Evolutionary conservation across 2,329 filamentous ascomycete species (phyloP).

Genomic region (Parastagonospora avenae): DNA sequence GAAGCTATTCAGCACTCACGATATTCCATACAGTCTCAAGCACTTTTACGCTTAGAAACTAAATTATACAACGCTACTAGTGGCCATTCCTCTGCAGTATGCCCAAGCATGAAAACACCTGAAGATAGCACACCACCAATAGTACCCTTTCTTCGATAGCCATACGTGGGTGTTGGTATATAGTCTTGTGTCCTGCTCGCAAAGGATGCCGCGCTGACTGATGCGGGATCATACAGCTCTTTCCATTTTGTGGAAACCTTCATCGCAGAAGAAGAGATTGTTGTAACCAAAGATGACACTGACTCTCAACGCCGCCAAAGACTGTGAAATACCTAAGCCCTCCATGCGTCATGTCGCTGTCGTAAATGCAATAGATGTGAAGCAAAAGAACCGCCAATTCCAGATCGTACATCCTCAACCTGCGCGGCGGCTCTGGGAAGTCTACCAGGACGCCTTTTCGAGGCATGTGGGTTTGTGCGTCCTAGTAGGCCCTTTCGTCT

Average conservation of each 20-base stretch:
- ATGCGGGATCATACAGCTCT: constrained; percentile 6
- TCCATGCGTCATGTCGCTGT: constrained; percentile 46
- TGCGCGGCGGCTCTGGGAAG: constrained; percentile 10
- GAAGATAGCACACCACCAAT: constrained; percentile 3
- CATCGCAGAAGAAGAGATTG: constrained; percentile 18
- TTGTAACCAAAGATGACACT: constrained; percentile 38
- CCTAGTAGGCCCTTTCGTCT: constrained; percentile 30
- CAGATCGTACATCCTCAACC: constrained; percentile 4
- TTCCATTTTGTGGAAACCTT: constrained; percentile 16
- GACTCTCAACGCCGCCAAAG: constrained; percentile 37
- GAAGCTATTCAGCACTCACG: constrained; percentile 8
- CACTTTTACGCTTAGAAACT: constrained; percentile 10
- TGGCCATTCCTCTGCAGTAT: constrained; percentile 6
- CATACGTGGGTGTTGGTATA: constrained; percentile 19
- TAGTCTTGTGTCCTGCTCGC: constrained; percentile 6
- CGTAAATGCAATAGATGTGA: constrained; percentile 48
- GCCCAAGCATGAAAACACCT: constrained; percentile 1
- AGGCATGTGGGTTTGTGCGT: constrained; percentile 3
- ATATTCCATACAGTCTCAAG: constrained; percentile 14
- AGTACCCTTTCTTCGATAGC: constrained; percentile 1
- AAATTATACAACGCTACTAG: constrained; percentile 24
- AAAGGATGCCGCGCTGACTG: not conserved
- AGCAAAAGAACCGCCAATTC: constrained; percentile 24
- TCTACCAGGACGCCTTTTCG: constrained; percentile 17
- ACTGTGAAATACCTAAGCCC: constrained; percentile 24